phyloP scores from a whole-genome alignment of 2,329 filamentous ascomycete genomes.

The Ophiostoma piceae region DNA sequence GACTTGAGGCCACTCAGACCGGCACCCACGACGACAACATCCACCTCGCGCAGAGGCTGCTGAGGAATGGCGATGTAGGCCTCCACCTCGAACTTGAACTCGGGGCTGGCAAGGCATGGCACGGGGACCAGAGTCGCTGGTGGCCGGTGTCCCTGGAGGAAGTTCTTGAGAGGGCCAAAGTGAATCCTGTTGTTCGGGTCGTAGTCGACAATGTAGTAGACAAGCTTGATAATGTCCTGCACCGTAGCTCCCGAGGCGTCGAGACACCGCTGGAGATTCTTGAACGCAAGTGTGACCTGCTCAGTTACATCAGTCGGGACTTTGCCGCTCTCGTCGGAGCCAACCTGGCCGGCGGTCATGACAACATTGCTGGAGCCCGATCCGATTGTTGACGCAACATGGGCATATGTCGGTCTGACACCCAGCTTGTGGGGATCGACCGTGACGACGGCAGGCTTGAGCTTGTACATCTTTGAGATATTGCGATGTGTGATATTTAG shows the following conservation, averaged over 20 bases:
- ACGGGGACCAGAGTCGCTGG: slow-evolving; percentile 23
- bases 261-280: slow-evolving; percentile 16
- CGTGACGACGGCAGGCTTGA: slow-evolving; percentile 17
- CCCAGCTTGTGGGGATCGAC: slow-evolving; percentile 20
- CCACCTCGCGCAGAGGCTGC: slow-evolving; percentile 15
- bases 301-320: background rate
- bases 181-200: slow-evolving; percentile 22
- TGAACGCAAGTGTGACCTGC: slow-evolving; percentile 19
- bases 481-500: background rate
- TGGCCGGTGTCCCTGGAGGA: slow-evolving; percentile 22
- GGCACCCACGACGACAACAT: slow-evolving; percentile 25
- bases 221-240: slow-evolving; percentile 24
- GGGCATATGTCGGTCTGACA: slow-evolving; percentile 21
- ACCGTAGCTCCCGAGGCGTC: slow-evolving; percentile 19
- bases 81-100: slow-evolving; percentile 24
- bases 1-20: slow-evolving; percentile 23
- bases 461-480: background rate
- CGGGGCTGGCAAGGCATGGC: slow-evolving; percentile 19
- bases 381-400: slow-evolving; percentile 19
- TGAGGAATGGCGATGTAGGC: slow-evolving; percentile 21
- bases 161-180: slow-evolving; percentile 16
- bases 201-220: slow-evolving; percentile 27
- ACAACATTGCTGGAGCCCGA: slow-evolving; percentile 15
- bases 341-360: slow-evolving; percentile 24
- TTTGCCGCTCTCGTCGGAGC: slow-evolving; percentile 16